Evolutionary conservation across 305 asterid genomes (phyloP), one percentile per base, ranked within the genome.

Genomic region (Solanum hybrid): DNA sequence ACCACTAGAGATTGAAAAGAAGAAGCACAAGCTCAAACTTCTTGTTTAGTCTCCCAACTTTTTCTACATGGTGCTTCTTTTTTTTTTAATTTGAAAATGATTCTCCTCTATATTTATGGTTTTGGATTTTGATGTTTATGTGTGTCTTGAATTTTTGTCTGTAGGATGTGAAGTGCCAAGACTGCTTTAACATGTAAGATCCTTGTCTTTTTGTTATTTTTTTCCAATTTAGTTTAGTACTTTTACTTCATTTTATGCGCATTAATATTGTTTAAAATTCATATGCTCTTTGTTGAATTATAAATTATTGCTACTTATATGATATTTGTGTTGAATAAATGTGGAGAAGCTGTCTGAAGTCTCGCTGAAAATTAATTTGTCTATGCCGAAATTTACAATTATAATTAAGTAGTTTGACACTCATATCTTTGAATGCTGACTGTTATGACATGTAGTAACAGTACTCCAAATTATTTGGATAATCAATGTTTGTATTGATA

Each of bases 21-120:
- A 93, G 92, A 95, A 95, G 94, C 97, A 95, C 91, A 95, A 95
- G 94, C 94, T 95, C 89, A 95, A 95, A 93, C 95, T 94, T 73
- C 93, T 95, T 27, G 96, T 95, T 15, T 96, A 94, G 15, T 93
- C 97, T 6, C 96, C 96, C 1, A 93, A 95, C 76, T 95, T 96
- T 0, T 95, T 95, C 90, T 94, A 93, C 93, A 95, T 94, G 97
- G 96, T 94, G 81, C 31, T 6, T 26, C 32, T 31, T 1, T 22
- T 76, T 38, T 31, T 39, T 29, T 10, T 2, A 14, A 22, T 85
- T 10, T 2, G 34, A 14, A 80, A 36, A 10, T n/a, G 77, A 38
- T 39, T 72, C n/a, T 68, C 7, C 11, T 70, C n/a, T 22, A 26
- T 17, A 29, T 83, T 4, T 45, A 45, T 36, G n/a, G 4, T 73